These are phyloP conservation scores for Penicillium pulvis DNA, from an alignment of 495 filamentous ascomycete genomes.

Conservation along the genomic window DNA sequence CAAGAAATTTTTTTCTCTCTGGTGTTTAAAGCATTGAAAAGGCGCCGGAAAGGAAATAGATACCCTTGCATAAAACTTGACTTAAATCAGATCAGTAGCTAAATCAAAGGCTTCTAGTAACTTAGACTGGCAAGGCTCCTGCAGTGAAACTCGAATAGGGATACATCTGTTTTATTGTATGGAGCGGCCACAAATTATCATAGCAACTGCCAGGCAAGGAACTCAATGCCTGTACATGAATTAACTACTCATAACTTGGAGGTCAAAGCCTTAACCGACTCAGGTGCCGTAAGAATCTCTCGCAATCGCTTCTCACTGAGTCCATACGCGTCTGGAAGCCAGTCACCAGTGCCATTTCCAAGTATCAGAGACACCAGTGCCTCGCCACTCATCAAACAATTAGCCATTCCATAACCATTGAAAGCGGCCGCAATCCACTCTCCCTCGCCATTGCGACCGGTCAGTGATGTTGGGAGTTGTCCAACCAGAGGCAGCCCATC, in stretches of 20 bases:
- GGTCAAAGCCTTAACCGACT: conserved; percentile 18
- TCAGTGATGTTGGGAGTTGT: conserved; percentile 53
- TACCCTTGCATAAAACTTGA: not conserved
- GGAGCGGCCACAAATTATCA: not conserved
- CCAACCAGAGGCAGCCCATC: conserved; percentile 75
- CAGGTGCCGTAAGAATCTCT: conserved; percentile 17
- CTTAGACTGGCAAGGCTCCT: not conserved
- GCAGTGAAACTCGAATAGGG: no score
- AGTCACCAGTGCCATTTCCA: conserved; percentile 13
- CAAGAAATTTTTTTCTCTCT: conserved; percentile 1
- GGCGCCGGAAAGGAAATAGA: not conserved
- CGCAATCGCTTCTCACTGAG: conserved; percentile 25
- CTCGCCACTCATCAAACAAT: conserved; percentile 67
- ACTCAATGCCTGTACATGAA: not conserved
- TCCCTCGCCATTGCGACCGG: conserved; percentile 37
- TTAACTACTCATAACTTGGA: conserved; percentile 18
- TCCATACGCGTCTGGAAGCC: conserved; percentile 30
- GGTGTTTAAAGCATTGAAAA: not conserved
- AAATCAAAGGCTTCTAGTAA: not conserved
- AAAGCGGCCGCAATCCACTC: conserved; percentile 64
- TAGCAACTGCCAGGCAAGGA: not conserved
- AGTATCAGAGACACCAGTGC: conserved; percentile 53
- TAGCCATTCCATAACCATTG: conserved; percentile 84
- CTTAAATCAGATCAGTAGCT: conserved; percentile 7
- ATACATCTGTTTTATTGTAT: not conserved